These are phyloP conservation scores for Aspergillus ochraceus DNA, from an alignment of 2,329 filamentous ascomycete species.

Conservation along the genomic window DNA sequence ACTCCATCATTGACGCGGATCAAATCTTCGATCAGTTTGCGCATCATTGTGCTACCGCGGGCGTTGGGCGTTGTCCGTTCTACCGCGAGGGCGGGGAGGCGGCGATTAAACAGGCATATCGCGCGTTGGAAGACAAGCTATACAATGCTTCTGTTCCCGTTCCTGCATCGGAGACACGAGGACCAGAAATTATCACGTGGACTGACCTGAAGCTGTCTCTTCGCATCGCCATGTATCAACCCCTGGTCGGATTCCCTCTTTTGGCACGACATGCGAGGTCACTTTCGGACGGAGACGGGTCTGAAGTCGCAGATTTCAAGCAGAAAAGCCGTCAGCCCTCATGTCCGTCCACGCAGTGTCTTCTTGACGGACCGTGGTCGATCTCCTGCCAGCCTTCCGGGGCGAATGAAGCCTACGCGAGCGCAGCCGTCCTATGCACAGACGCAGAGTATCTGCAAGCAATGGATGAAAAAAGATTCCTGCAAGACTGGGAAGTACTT, in stretches of 20 bases:
- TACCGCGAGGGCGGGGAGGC: constrained; percentile 27
- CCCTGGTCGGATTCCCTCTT: constrained; percentile 27
- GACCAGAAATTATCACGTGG: constrained; percentile 38
- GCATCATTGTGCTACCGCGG: constrained; percentile 32
- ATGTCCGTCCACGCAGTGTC: constrained; percentile 30
- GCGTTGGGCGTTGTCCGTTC: constrained; percentile 30
- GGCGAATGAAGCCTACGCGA: constrained; percentile 30
- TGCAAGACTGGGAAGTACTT: constrained; percentile 22
- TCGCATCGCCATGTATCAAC: constrained; percentile 34
- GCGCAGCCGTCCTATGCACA: constrained; percentile 31
- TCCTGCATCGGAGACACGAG: constrained; percentile 25
- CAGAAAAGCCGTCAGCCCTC: constrained; percentile 22
- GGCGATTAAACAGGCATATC: constrained; percentile 28
- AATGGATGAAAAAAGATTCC: constrained; percentile 20
- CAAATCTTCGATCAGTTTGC: constrained; percentile 36
- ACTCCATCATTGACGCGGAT: constrained; percentile 33
- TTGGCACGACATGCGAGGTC: constrained; percentile 28
- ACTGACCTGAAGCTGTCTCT: constrained; percentile 33
- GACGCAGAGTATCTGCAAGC: constrained; percentile 29
- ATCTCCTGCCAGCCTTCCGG: constrained; percentile 24
- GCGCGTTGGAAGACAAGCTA: constrained; percentile 24
- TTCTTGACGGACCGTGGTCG: constrained; percentile 32
- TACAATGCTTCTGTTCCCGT: constrained; percentile 31
- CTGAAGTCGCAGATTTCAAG: constrained; percentile 33
- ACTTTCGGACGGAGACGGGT: constrained; percentile 26